Percentiles rank a stretch among this genome's conserved stretches.
phyloP scores from a whole-genome alignment of 495 filamentous ascomycete species.

The Aspergillus heteromorphus region DNA sequence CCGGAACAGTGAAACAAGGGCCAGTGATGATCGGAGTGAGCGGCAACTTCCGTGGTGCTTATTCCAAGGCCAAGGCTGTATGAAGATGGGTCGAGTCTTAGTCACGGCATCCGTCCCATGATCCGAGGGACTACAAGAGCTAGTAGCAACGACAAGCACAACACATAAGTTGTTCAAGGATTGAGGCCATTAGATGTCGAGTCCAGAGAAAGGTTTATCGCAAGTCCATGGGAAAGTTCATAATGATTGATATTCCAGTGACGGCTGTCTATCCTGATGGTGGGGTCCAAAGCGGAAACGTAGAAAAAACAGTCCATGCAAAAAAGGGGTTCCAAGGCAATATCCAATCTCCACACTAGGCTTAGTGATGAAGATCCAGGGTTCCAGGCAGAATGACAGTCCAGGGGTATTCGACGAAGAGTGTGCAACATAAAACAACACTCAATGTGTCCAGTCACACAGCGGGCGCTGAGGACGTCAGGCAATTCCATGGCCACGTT shows the following conservation, averaged over 20 bases:
- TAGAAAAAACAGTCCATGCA: constrained; percentile 3
- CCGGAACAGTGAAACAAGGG: background rate
- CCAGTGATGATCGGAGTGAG: background rate
- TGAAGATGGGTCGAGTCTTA: background rate
- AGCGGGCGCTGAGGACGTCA: constrained; percentile 29
- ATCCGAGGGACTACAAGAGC: background rate
- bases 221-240: background rate
- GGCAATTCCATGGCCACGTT: constrained; percentile 16
- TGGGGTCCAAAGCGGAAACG: constrained; percentile 3
- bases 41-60: background rate
- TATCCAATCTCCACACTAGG: constrained; percentile 28
- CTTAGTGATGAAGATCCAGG: constrained; percentile 16
- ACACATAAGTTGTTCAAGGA: constrained; percentile 11
- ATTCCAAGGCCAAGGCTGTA: background rate
- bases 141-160: constrained; percentile 1
- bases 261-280: background rate
- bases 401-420: constrained; percentile 24
- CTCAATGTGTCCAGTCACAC: constrained; percentile 37
- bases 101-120: background rate
- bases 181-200: constrained; percentile 2
- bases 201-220: background rate
- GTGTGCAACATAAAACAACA: constrained; percentile 46
- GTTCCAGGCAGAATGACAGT: constrained; percentile 18
- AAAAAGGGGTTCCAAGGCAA: constrained; percentile 15
- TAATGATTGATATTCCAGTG: background rate